Evolutionary conservation across 768 basidiomycete species (phyloP), one percentile per base, ranked within the genome.

Genomic region (Podaxis rugospora): DNA sequence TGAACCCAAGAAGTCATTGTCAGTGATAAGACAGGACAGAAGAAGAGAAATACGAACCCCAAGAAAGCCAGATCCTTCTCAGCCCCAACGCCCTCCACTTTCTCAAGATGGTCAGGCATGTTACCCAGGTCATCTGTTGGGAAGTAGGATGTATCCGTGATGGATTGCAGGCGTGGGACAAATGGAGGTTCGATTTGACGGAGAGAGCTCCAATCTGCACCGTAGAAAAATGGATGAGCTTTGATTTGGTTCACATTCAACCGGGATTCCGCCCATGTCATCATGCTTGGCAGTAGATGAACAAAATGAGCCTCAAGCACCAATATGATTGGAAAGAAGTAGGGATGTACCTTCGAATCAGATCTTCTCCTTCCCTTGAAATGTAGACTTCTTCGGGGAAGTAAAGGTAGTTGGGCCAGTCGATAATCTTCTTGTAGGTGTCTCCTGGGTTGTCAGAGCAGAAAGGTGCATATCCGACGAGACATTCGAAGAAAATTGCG

Each of bases 401-500:
- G 70, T 81, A 87, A 52, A 99, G 81, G 71, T 95, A 94, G 63
- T 85, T 85, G 46, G 86, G 84, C 96, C 96, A 99, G 61, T 96
- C 92, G 63, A 98, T 89, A 68, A 99, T 98, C 78, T 98, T 98
- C 71, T 94, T 90, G 79, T 99, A 99, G 16, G 95, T 98, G 71
- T 99, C 96, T 66, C 90, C 92, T 14, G 96, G 95, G 69, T 93
- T 94, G 70, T 98, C 95, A 3, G 94, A 87, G 75, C 96, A 99
- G 83, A 98, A 98, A 4, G 95, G 96, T 14, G 96, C 95, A 71
- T 95, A 98, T 63, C 96, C 96, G 64, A 98, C 94, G 37, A 99
- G 80, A 74, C 96, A 98, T 74, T 99, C 96, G 71, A 95, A 99
- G 87, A 95, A 97, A 73, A 99, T 98, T 4, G 96, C 95, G 11